These are phyloP conservation scores for Emiliania huxleyi DNA, from an alignment of 78 protist species.

Conservation along the genomic window DNA sequence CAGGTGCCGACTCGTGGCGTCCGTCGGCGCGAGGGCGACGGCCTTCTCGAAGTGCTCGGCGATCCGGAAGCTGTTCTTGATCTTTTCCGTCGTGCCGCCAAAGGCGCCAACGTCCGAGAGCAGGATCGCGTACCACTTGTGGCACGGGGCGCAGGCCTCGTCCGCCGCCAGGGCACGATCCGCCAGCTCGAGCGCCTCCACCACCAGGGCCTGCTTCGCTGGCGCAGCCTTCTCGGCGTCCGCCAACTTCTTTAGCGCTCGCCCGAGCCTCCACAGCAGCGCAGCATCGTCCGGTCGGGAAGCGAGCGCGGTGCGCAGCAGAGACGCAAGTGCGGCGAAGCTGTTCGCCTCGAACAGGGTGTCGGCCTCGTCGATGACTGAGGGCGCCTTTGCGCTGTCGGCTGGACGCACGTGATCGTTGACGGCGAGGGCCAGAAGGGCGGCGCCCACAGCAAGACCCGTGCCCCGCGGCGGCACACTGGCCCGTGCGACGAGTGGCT, in stretches of 20 bases:
- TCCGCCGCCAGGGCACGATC: background rate
- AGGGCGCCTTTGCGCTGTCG: no score
- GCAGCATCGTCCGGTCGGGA: background rate
- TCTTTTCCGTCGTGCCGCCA: conserved; percentile 1
- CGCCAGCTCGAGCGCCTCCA: background rate
- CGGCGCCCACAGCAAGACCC: no score
- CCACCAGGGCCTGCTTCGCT: background rate
- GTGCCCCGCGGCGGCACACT: no score
- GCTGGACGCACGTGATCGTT: no score
- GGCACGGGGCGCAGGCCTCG: background rate
- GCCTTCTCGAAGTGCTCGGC: conserved; percentile 65
- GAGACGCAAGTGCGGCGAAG: background rate
- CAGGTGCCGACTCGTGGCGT: conserved; percentile 57
- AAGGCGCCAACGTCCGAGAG: background rate
- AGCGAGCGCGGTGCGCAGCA: background rate
- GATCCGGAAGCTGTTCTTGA: conserved; percentile 60
- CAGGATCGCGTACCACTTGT: conserved; percentile 64
- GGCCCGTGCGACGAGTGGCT: no score
- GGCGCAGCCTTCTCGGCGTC: background rate
- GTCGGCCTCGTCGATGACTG: background rate
- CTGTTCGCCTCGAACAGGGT: background rate
- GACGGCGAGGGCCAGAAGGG: no score
- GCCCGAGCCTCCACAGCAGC: background rate
- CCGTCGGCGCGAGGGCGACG: conserved; percentile 54
- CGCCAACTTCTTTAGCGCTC: background rate